Conservation (phyloP, 495 filamentous ascomycete species). For the Neurospora sp. region DNA sequence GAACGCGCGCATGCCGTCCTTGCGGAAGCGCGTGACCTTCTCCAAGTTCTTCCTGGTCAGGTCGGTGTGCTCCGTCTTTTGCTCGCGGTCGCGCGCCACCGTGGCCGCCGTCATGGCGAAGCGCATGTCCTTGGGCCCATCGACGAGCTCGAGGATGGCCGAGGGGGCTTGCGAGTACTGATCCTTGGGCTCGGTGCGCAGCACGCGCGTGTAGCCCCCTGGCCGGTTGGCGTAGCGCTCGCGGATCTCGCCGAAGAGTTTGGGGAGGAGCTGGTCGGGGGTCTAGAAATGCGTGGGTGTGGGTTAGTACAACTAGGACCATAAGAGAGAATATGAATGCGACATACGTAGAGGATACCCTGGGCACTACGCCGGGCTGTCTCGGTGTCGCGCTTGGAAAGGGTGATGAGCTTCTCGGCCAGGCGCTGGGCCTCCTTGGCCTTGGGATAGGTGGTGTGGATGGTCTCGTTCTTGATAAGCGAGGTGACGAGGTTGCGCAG, state of each 20-base stretch:
- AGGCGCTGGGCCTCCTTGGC: constrained; percentile 92
- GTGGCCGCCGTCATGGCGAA: constrained; percentile 85
- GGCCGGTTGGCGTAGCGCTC: constrained; percentile 70
- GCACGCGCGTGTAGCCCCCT: constrained; percentile 89
- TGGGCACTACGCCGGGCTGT: constrained; percentile 55
- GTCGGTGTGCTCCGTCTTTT: constrained; percentile 46
- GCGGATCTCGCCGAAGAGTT: constrained; percentile 75
- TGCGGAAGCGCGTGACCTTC: constrained; percentile 77
- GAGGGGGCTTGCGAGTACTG: constrained; percentile 69
- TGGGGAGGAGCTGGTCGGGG: constrained; percentile 62
- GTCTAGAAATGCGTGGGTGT: constrained; percentile 4
- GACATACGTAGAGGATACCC: constrained; percentile 67
- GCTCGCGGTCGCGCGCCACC: constrained; percentile 49
- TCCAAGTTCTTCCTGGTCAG: constrained; percentile 65
- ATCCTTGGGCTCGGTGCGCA: constrained; percentile 74
- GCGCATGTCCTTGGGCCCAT: constrained; percentile 88
- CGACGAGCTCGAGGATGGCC: constrained; percentile 92
- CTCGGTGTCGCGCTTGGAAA: constrained; percentile 84
- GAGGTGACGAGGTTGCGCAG: constrained; percentile 94
- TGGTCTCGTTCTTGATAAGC: constrained; percentile 85
- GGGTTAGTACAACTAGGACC: no score
- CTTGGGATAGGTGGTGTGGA: constrained; percentile 90
- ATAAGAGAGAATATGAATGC: no score
- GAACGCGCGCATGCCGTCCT: constrained; percentile 53
- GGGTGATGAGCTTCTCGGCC: constrained; percentile 86